A percentile compares a stretch with the other conserved stretches of the same genome.
These are phyloP conservation scores for Papiliotrema flavescens DNA, from an alignment of 1,284 basidiomycete species.

Conservation along the genomic window DNA sequence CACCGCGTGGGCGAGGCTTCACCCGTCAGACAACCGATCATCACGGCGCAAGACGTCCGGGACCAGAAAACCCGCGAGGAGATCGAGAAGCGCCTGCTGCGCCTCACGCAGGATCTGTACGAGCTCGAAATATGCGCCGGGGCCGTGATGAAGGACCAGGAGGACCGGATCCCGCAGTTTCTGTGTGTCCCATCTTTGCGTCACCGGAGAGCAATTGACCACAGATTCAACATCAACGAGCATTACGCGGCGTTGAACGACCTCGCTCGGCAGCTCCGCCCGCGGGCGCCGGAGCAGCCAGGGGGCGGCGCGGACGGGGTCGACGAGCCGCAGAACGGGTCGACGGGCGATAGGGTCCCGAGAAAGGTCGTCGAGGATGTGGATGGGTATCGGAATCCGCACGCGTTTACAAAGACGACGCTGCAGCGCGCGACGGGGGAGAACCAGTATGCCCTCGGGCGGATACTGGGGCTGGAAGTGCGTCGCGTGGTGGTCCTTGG, in stretches of 20 bases:
- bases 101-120: slow-evolving; percentile 41
- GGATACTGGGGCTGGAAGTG: slow-evolving; percentile 43
- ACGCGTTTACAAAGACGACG: slow-evolving; percentile 34
- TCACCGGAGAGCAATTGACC: no score
- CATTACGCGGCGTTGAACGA: slow-evolving; percentile 15
- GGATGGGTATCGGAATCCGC: slow-evolving; percentile 34
- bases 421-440: slow-evolving; percentile 39
- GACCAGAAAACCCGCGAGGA: slow-evolving; percentile 21
- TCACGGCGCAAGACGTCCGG: no score
- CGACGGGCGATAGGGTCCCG: slow-evolving; percentile 39
- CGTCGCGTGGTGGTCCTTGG: slow-evolving; percentile 7
- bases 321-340: slow-evolving; percentile 4
- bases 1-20: no score
- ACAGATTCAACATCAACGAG: not conserved
- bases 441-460: slow-evolving; percentile 44
- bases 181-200: slow-evolving; percentile 26
- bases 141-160: slow-evolving; percentile 35
- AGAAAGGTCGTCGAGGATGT: slow-evolving; percentile 36
- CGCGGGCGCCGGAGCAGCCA: not conserved
- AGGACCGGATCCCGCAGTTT: slow-evolving; percentile 33
- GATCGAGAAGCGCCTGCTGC: slow-evolving; percentile 31
- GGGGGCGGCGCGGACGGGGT: not conserved
- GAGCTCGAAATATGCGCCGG: slow-evolving; percentile 47
- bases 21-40: no score
- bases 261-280: slow-evolving; percentile 21